Evolutionary conservation across 208 protist genomes (phyloP), one percentile per base, ranked within the genome.

Genomic region (Endotrypanum monterogeii): DNA sequence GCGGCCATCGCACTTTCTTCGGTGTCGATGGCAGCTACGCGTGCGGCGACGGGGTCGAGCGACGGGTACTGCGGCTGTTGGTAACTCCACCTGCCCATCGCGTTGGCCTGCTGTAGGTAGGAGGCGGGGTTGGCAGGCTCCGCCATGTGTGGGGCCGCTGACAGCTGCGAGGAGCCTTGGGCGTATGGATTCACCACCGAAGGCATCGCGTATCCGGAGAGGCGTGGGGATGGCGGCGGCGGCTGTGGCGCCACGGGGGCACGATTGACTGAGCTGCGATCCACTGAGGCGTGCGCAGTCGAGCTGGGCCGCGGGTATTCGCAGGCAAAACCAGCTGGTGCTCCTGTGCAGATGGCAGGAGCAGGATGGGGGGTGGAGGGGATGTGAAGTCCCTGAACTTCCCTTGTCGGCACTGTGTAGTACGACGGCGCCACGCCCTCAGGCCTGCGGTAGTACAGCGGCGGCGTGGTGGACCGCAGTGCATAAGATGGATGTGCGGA

Each of bases 371-470:
- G n/a, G 44, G 62, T 25, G 52, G 52, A 32, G 67, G 81, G 72
- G 35, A 85, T 71, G 62, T 55, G 69, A 44, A 80, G 79, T 16
- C 57, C 50, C 28, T 66, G 57, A 20, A 86, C 68, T 37, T 74
- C 63, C 4, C 25, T 50, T 30, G 65, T 32, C 25, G 65, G 77
- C 30, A 80, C 74, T 37, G 82, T 78, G 84, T 90, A 84, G 79
- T 91, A 89, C 35, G 86, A 73, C 28, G 80, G 73, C 18, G 89
- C 67, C 37, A 61, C 63, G 37, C 86, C 83, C 39, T 94, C 86
- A 1, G 85, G 86, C 9, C 83, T 74, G 32, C 72, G 69, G 77
- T 94, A 91, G 76, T 89, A 91, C 41, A 94, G 87, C 63, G 89
- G 89, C 46, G 86, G 86, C 16, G 89, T 91, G 32, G 83, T 88